Conservation (phyloP, 1,284 basidiomycete species). For the Microbotryomycetes sp. region DNA sequence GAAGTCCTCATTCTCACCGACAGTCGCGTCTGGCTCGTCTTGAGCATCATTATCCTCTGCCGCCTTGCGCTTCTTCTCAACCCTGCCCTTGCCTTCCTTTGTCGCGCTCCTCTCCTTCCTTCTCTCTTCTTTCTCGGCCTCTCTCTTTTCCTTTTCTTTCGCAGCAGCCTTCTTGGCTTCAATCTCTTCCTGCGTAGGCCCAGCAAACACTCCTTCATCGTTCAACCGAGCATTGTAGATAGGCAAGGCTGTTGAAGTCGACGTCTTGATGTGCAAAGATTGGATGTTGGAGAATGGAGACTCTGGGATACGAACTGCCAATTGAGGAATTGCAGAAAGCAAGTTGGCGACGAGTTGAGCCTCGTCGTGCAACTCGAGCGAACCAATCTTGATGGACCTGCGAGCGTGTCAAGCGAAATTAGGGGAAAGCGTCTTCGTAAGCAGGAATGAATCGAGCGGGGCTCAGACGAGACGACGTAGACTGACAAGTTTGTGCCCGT, state of each 20-base stretch:
- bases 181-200: constrained; percentile 32
- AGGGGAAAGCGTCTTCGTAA: background rate
- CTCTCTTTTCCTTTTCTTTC: constrained; percentile 29
- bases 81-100: background rate
- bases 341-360: constrained; percentile 73
- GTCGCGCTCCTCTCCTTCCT: constrained; percentile 38
- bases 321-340: constrained; percentile 65
- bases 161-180: constrained; percentile 25
- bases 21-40: constrained; percentile 1
- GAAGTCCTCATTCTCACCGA: constrained; percentile 6
- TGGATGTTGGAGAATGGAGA: constrained; percentile 58
- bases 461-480: background rate
- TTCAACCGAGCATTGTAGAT: constrained; percentile 67
- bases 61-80: constrained; percentile 40
- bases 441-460: background rate
- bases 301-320: constrained; percentile 58
- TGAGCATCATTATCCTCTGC: constrained; percentile 28
- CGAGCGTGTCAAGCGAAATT: background rate
- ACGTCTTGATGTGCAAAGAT: constrained; percentile 84
- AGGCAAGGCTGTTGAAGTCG: constrained; percentile 71
- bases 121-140: constrained; percentile 40
- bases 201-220: constrained; percentile 36
- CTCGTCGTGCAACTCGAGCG: constrained; percentile 58
- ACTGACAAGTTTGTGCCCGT: constrained; percentile 63
- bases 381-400: constrained; percentile 79